Evolutionary conservation across 495 filamentous ascomycete genomes (phyloP).

Genomic region (Xylaria telfairii): DNA sequence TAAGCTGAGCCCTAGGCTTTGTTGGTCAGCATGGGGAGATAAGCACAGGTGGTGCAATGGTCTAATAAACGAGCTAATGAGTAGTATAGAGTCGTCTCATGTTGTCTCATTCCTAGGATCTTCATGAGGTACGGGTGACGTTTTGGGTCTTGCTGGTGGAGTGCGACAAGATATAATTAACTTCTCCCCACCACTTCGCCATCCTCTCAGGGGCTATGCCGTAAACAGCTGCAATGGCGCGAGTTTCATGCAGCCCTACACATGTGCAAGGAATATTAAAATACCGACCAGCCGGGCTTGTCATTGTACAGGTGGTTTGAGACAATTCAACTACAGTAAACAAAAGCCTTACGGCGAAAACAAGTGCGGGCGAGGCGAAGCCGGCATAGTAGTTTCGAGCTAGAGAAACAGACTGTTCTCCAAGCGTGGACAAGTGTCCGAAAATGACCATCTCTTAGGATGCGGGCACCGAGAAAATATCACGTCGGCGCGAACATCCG

Average conservation of each 20-base stretch:
- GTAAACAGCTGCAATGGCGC: background rate
- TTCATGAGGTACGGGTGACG: background rate
- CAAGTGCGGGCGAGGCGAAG: background rate
- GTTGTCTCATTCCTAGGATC: background rate
- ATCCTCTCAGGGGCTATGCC: conserved; percentile 10
- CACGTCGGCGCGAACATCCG: background rate
- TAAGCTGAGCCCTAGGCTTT: conserved; percentile 10
- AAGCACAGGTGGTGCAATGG: background rate
- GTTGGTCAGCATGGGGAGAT: background rate
- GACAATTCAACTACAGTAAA: background rate
- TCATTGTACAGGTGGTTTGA: background rate
- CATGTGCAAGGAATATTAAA: background rate
- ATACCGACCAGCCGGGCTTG: background rate
- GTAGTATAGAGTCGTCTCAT: background rate
- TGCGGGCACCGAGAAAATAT: background rate
- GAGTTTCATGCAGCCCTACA: conserved; percentile 16
- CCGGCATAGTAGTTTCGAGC: background rate
- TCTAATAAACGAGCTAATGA: background rate
- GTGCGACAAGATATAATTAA: conserved; percentile 12
- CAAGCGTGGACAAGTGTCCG: background rate
- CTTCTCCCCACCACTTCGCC: background rate
- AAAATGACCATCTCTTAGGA: background rate
- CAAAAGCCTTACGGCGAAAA: background rate
- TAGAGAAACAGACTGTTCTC: background rate
- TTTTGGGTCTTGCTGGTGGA: background rate